phyloP scores from a whole-genome alignment of 176 grass and related monocot species.

The Avena insularis region DNA sequence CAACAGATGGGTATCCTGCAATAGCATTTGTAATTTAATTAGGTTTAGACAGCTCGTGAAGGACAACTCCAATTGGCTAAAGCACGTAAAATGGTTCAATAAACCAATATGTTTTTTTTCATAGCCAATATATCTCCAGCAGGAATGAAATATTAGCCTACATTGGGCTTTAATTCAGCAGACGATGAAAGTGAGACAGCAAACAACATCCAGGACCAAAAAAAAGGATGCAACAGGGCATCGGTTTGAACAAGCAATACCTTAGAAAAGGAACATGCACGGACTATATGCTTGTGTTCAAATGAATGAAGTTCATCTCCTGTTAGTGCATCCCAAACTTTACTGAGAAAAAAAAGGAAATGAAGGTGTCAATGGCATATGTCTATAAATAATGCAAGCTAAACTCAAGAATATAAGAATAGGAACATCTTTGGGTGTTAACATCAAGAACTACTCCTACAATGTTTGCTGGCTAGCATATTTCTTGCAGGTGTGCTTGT shows the following conservation, averaged over 20 bases:
- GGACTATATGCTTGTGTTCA: conserved; percentile 96
- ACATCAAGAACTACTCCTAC: background rate
- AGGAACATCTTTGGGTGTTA: background rate
- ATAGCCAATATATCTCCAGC: background rate
- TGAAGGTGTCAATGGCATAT: background rate
- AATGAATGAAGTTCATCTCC: conserved; percentile 92
- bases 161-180: background rate
- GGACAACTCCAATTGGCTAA: background rate
- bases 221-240: background rate
- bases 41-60: background rate
- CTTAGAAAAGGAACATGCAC: conserved; percentile 92
- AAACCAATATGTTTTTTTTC: conserved; percentile 14
- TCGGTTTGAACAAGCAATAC: conserved; percentile 45
- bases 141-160: background rate
- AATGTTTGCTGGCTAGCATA: background rate
- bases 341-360: conserved; percentile 56
- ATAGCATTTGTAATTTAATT: background rate
- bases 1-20: conserved; percentile 82
- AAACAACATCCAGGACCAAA: background rate
- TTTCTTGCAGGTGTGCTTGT: conserved; percentile 3
- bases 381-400: background rate
- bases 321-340: conserved; percentile 91
- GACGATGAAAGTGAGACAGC: background rate
- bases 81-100: background rate
- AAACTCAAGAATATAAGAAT: background rate